Evolutionary conservation across 2,329 filamentous ascomycete genomes (phyloP).

Genomic region (Fusarium nisikadoi): DNA sequence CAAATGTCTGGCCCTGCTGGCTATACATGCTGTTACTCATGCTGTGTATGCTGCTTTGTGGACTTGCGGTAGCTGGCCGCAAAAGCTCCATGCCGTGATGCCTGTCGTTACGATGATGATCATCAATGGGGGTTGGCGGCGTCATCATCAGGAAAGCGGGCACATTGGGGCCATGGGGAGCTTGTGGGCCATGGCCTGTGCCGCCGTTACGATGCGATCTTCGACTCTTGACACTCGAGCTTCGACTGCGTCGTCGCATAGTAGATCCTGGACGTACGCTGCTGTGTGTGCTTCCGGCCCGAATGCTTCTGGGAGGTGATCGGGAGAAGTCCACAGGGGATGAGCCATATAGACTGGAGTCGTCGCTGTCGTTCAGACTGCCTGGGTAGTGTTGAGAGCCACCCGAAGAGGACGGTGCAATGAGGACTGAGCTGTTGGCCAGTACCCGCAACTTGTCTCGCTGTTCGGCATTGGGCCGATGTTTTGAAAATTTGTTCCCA

Average conservation of each 20-base stretch:
- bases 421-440: conserved; percentile 79
- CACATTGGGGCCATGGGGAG: conserved; percentile 43
- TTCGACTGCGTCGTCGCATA: conserved; percentile 58
- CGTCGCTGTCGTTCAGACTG: conserved; percentile 64
- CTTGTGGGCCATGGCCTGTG: conserved; percentile 34
- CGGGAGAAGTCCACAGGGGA: conserved; percentile 68
- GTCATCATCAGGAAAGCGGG: conserved; percentile 60
- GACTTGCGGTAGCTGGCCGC: conserved; percentile 49
- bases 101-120: conserved; percentile 30
- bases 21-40: conserved; percentile 34
- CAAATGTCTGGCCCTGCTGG: conserved; percentile 13
- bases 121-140: conserved; percentile 56
- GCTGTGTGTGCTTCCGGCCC: conserved; percentile 59
- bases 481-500: conserved; percentile 94
- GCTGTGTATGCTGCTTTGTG: conserved; percentile 38
- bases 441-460: conserved; percentile 83
- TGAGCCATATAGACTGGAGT: conserved; percentile 64
- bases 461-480: conserved; percentile 83
- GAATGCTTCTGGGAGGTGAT: conserved; percentile 65
- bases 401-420: conserved; percentile 56
- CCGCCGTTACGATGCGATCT: conserved; percentile 55
- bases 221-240: conserved; percentile 63
- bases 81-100: conserved; percentile 47
- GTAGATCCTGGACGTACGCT: conserved; percentile 56
- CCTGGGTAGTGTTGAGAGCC: conserved; percentile 52